A percentile compares a stretch with the other conserved stretches of the same genome.
Conservation (phyloP, 2,329 filamentous ascomycete species). For the Monilinia vaccinii-corymbosi region DNA sequence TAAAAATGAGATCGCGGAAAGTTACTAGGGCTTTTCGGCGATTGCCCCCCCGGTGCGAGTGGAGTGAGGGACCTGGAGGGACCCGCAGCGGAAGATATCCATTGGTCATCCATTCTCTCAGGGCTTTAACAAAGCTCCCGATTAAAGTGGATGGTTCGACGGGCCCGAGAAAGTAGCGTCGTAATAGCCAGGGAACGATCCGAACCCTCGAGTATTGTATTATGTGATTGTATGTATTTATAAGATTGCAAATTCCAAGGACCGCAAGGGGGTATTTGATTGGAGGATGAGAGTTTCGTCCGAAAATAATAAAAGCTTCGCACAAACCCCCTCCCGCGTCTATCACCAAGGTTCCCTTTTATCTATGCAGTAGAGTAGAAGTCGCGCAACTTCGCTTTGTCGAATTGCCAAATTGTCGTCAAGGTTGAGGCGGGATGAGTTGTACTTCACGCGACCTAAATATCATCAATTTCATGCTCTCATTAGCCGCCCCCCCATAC, state of each 20-base stretch:
- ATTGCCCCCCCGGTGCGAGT: not conserved
- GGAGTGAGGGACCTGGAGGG: not conserved
- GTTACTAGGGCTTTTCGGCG: conserved; percentile 3
- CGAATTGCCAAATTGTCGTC: not conserved
- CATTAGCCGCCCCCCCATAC: not conserved
- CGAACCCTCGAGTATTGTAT: not conserved
- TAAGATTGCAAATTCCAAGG: not conserved
- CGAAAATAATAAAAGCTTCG: not conserved
- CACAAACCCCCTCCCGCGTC: not conserved
- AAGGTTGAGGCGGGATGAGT: conserved; percentile 2
- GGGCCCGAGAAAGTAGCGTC: not conserved
- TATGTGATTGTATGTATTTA: not conserved
- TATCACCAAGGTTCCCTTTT: not conserved
- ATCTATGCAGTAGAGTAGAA: not conserved
- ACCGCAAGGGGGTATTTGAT: not conserved
- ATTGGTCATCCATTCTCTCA: not conserved
- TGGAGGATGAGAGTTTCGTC: not conserved
- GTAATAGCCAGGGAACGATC: not conserved
- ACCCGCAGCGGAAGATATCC: not conserved
- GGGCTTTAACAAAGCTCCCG: not conserved
- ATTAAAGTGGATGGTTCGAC: not conserved
- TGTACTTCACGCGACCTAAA: not conserved
- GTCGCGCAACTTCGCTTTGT: not conserved
- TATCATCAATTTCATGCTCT: not conserved
- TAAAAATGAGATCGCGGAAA: conserved; percentile 9